Evolutionary conservation across 306 rosid genomes (phyloP), one percentile per base, ranked within the genome.

Genomic region (Arachis hypogaea): DNA sequence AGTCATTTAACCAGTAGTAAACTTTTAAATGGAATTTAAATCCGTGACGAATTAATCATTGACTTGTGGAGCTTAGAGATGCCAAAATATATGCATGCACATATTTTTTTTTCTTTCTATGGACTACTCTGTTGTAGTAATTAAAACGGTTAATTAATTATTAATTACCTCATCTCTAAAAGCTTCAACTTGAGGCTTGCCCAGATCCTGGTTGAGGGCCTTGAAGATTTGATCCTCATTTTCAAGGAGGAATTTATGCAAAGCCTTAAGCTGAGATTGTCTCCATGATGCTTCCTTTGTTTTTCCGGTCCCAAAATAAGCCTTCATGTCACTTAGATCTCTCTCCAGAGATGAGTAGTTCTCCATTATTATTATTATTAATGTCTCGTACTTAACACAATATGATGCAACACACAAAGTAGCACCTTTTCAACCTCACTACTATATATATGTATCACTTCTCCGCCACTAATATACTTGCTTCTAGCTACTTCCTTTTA

Each of bases 281-380:
- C 97, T 89, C 95, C 97, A 91, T 7, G 95, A 81, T 11, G 72
- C 78, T 78, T 85, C 91, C 67, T 83, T 91, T 12, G 97, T 87
- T 50, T 10, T 83, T 16, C 95, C 97, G 81, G 61, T 76, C 18
- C 65, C 75, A 56, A 16, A 85, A 38, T 77, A 89, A 11, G 81
- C 82, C 64, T 91, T 89, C 88, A 82, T 63, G 1, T 8, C 33
- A 41, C 70, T 77, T 6, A 84, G 29, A 28, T 84, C 90, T 54
- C 43, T 65, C 57, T 82, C 85, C 54, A 88, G 40, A 49, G 7
- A 63, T 65, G 72, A 43, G 1, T 2, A 18, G 62, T 3, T 40
- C 78, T 66, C 84, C 88, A 81, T 33, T 33, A 33, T 33, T 33
- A 33, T 33, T 33, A 2, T 33, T 33, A 33, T 18, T 18, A 18